A percentile compares a stretch with the other conserved stretches of the same genome.
These are phyloP conservation scores for Coffea canephora DNA, from an alignment of 257 asterid species.

Conservation along the genomic window DNA sequence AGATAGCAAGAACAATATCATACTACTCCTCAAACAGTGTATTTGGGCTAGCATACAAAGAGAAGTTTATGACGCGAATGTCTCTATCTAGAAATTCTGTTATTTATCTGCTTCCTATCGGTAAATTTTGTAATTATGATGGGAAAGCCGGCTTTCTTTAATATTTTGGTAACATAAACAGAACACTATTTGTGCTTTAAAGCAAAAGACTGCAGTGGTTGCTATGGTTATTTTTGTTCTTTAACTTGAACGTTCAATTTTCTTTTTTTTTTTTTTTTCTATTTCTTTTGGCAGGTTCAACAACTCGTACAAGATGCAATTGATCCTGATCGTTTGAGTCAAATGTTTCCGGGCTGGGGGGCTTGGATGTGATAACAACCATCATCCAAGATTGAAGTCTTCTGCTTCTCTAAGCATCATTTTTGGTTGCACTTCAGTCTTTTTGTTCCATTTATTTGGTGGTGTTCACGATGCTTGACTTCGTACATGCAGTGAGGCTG, in stretches of 20 bases:
- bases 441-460: not conserved
- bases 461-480: not conserved
- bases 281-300: conserved; percentile 62
- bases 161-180: not conserved
- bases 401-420: not conserved
- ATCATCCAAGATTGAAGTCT: not conserved
- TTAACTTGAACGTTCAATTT: not conserved
- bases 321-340: conserved; percentile 89
- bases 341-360: conserved; percentile 99
- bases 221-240: not conserved
- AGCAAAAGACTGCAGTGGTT: not conserved
- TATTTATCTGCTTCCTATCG: not conserved
- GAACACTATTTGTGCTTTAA: not conserved
- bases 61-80: no score
- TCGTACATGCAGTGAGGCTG: not conserved
- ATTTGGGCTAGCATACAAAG: not conserved
- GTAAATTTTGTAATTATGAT: not conserved
- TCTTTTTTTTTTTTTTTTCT: no score
- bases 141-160: not conserved
- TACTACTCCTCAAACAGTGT: not conserved
- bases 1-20: not conserved
- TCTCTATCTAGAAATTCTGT: no score
- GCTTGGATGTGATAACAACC: conserved; percentile 67
- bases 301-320: conserved; percentile 92
- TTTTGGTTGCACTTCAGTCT: not conserved